Base-by-base conservation (phyloP, 164 flowering plant genomes). In the Protea cynaroides region DNA sequence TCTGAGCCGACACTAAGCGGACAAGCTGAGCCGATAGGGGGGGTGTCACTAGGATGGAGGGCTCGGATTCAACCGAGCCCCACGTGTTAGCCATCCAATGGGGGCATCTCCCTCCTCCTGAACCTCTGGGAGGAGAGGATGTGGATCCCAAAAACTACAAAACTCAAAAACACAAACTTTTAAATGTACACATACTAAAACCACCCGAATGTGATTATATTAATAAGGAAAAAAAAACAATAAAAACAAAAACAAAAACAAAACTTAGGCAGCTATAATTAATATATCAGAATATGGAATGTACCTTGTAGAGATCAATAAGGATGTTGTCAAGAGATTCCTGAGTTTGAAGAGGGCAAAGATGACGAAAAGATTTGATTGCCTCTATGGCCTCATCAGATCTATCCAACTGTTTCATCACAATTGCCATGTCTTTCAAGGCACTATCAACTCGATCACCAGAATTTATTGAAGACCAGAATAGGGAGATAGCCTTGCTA, bases 331-430 rank as follows among this genome's bases (percentile, higher is more conserved):
- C 97, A 44, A 93, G 79, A 58, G 98, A 86, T 25, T 86, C 95
- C 58, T 89, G 98, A 66, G 96, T 72, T 21, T 86, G 86, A 52
- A 34, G n/a, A 18, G 88, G 73, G 67, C 95, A 92, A 34, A 88
- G 83, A 73, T 82, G 77, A 34, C 95, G 96, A 43, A 92, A 92
- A 12, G 98, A 92, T 56, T 79, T 89, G 61, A 92, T 84, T 0
- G 98, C 98, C 66, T 92, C 93, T n/a, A 92, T 79, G 0, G 91
- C 98, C 74, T 92, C 98, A 46, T 90, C 95, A 10, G 90, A 66
- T 24, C 96, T 86, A 63, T 88, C 58, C 79, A 92, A 54, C 58
- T 92, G 96, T 61, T 92, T 89, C 98, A 92, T 89, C 56, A 88
- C 92, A 14, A 85, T 70, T 13, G 92, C 95, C 98, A 92, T 90